Base-by-base conservation (phyloP, 257 asterid species). In the Vinca minor region DNA sequence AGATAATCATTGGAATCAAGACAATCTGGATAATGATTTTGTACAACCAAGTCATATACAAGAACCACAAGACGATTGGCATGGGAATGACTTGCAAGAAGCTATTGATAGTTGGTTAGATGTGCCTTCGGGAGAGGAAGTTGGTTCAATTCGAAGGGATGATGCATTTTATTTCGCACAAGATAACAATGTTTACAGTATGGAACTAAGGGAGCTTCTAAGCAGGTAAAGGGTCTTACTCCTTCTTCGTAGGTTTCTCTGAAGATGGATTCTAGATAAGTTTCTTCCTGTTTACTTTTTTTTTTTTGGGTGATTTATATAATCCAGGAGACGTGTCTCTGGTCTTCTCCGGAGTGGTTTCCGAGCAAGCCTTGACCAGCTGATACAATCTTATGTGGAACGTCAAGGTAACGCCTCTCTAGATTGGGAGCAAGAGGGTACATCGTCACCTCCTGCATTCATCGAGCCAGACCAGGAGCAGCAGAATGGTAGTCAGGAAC, bases 281-380 rank as follows among this genome's bases (percentile, higher is more conserved):
- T 42, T 12, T 25, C 28, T 42, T 54, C 3, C 20, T 38, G 14
- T 2, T 47, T 18, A 45, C 15, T 9, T 41, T 12, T 67, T 60
- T 20, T 10, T 38, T 60, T 39, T 20, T n/a, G n/a, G 61, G 14
- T 39, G 42, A 5, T 66, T 59, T 62, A 1, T 31, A 0, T 74
- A 36, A 65, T 80, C 55, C 76, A 92, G 98, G 91, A 77, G 95
- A 69, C 86, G 87, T 21, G 98, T 92, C 57, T 92, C 97, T 44
- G 69, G 82, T 75, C 94, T 89, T 78, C 96, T 89, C 42, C 75
- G 77, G 7, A 85, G 96, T 79, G 74, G 94, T 69, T 89, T 89
- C 71, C 85, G 95, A 15, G 88, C 83, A 72, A 85, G 82, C 66
- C 77, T 89, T 59, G 76, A 85, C 67, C 95, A 73, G 73, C 78